Evolutionary conservation across 305 asterid species (phyloP), one percentile per base, ranked within the genome.

Genomic region (Fraxinus paxiana): DNA sequence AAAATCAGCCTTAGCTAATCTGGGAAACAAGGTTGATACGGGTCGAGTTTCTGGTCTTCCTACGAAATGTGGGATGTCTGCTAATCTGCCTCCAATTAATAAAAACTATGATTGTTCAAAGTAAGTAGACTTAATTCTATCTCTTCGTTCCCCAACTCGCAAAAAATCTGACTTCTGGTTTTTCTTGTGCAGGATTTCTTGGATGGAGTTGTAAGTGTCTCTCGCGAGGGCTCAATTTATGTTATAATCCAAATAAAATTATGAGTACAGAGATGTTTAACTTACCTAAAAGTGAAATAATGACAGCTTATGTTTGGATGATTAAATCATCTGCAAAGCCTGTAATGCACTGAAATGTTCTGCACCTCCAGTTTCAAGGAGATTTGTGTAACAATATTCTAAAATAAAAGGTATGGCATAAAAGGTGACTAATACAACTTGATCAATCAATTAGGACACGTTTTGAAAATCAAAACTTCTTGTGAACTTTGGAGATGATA

Each of bases 41-140:
- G 7, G 22, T 20, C 81, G 82, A 13, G 13, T 87, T 0, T 7
- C 84, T 51, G 17, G 28, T 6, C 85, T 87, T 9, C 85, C 88
- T 6, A 51, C 41, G 9, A 35, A 38, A 4, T 85, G 87, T 81
- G 84, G 87, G 18, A 7, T 87, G 70, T 20, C 26, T 15, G 46
- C 30, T 5, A 28, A 15, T 0, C 48, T 87, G 72, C 86, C 86
- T 65, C 79, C 77, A 31, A 28, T 83, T 1, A 80, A 78, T 75
- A 31, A 73, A 28, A 76, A 82, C 82, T 76, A 34, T 6, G 43
- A 81, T 38, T 85, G 87, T 43, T 69, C 79, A 30, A 78, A 24
- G 87, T 81, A 63, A 20, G 79, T 54, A 9, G 34, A 41, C 13
- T 5, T 51, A n/a, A 51, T 59, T 30, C 17, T 10, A 15, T 48